phyloP scores from a whole-genome alignment of 306 rosid species.

The Ammopiptanthus mongolicus region DNA sequence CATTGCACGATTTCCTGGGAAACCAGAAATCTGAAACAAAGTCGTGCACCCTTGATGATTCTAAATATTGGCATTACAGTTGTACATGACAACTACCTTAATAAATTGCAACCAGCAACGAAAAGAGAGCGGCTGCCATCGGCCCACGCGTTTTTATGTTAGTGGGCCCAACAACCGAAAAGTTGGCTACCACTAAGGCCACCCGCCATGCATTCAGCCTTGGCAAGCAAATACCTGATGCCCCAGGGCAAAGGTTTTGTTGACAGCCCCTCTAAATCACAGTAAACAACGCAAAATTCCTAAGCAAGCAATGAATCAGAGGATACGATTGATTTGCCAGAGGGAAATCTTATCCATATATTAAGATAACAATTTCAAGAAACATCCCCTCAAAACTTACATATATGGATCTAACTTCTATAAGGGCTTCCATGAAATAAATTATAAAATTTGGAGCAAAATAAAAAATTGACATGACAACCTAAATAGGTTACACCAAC shows the following conservation, averaged over 20 bases:
- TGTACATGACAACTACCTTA: neutral
- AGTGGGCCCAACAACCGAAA: neutral
- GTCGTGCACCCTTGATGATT: neutral
- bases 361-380: constrained; percentile 13
- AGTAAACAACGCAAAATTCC: neutral
- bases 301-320: neutral
- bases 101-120: neutral
- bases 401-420: constrained; percentile 33
- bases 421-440: constrained; percentile 37
- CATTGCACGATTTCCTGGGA: neutral
- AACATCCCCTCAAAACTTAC: constrained; percentile 27
- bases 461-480: constrained; percentile 29
- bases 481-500: constrained; percentile 57
- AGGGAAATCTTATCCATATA: constrained; percentile 16
- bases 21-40: neutral
- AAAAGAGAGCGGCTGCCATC: neutral
- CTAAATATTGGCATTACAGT: neutral
- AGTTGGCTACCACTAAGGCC: constrained; percentile 13
- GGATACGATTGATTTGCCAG: neutral
- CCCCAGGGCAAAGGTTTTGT: neutral
- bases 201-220: neutral
- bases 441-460: constrained; percentile 29
- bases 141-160: neutral
- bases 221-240: neutral
- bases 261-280: neutral